Base-by-base conservation (phyloP, 1,284 basidiomycete species). In the Leccinum subrobustum region DNA sequence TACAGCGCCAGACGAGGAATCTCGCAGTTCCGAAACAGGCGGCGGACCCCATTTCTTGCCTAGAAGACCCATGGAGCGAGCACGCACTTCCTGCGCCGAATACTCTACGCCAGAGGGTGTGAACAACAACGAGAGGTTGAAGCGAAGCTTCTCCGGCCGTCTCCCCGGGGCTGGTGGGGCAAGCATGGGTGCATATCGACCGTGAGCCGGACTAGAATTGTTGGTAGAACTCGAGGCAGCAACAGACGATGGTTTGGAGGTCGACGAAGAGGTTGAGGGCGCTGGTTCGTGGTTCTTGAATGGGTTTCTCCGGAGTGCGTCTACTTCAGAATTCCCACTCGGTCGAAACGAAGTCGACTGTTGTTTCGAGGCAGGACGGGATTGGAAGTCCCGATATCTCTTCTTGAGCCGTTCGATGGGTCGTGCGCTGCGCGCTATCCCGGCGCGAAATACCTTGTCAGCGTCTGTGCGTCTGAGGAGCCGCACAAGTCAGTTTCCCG, bases 331-430 rank as follows among this genome's bases (percentile, higher is more conserved):
- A 53, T 63, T 58, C 42, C 65, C 62, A 57, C 59, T 61, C 59
- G 67, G n/a, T 54, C 64, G 42, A 68, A 70, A 60, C 62, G 75
- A 56, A 55, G 63, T 52, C 52, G 72, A 52, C 51, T 71, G 63
- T 14, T 67, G 66, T 60, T 71, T 75, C 3, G 73, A 62, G 25
- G 78, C 64, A 44, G 80, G 75, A 7, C 81, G 83, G 7, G 79
- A 78, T 65, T 92, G 88, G 74, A 96, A 98, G 47, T 95, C 91
- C 31, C 85, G 80, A 73, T 95, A 93, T 56, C 88, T 82, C 56
- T 84, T 86, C 78, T 95, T 95, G 59, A 99, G 82, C 23, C 94
- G 84, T 67, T 95, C 93, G 16, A 92, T 70, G 2, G 95, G 95
- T 14, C 91, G 84, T 8, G 91, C 94, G 63, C 85, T 84, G 20